Evolutionary conservation across 2,329 filamentous ascomycete genomes (phyloP), one percentile per base, ranked within the genome.

Genomic region (Aspergillus luchuensis): DNA sequence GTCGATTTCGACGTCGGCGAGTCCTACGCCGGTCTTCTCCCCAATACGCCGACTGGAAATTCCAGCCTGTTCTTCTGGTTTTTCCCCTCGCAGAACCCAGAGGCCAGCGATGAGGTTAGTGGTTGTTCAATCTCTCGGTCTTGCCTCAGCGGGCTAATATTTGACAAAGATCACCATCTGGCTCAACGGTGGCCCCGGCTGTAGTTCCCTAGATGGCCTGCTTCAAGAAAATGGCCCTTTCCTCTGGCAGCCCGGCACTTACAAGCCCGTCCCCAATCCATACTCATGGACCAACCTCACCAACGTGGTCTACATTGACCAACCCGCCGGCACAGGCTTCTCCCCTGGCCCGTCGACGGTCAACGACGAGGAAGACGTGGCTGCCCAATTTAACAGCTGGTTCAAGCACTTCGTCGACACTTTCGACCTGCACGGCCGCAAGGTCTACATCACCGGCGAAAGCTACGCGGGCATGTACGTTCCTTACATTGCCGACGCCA

Each of bases 141-240:
- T 38, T 17, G 33, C 13, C 38, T 45, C 4, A 56, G 25, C 21
- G 13, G 2, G 38, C 11, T 38, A 36, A 36, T 11, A 36, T 3
- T 6, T 15, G 10, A 36, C 33, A 36, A 36, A 75, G 66, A 74
- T 76, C 48, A 74, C 72, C 0, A 71, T 75, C 43, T 76, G 72
- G 73, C 63, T 76, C 15, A 87, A 86, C 53, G 85, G 85, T 28
- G 81, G 82, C 5, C 81, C 81, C 4, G 80, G 81, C 5, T 83
- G 80, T 62, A 80, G 73, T n/a, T 89, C 87, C 0, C 79, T 91
- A 0, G 82, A 86, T 63, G 90, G 89, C 3, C 75, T 92, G 0
- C 71, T 93, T 1, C 89, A 90, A 45, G 90, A 92, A 66, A 92
- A 92, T 65, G 90, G 90, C 0, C 89, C 90, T 0, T 89, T 91